Conservation (phyloP, 2,329 filamentous ascomycete genomes). For the Fusarium dlaminii region DNA sequence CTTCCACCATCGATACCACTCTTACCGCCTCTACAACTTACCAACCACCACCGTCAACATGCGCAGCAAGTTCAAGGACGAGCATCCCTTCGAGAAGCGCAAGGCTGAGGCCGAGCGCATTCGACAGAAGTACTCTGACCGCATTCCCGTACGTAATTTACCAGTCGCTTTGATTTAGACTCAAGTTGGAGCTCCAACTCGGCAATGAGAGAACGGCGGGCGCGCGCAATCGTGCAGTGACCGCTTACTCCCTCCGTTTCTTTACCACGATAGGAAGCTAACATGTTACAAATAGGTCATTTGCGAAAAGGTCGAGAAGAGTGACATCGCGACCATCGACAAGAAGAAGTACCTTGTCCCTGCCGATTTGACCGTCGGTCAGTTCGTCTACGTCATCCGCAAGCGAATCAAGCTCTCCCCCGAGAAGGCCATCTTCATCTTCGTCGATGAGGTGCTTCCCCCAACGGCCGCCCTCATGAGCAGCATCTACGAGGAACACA, state of each 20-base stretch:
- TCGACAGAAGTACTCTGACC: slow-evolving; percentile 97
- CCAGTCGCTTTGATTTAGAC: background rate
- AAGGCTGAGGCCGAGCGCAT: slow-evolving; percentile 99
- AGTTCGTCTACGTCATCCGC: slow-evolving; percentile 99
- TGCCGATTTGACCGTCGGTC: slow-evolving; percentile 95
- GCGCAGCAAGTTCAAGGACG: slow-evolving; percentile 99
- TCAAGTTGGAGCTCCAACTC: background rate
- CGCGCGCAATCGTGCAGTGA: slow-evolving; percentile 27
- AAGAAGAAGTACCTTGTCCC: slow-evolving; percentile 99
- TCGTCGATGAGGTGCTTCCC: slow-evolving; percentile 97
- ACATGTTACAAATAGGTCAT: slow-evolving; percentile 90
- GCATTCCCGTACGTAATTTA: slow-evolving; percentile 84
- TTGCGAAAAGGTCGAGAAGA: slow-evolving; percentile 99
- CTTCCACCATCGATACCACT: slow-evolving; percentile 18
- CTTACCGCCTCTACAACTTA: slow-evolving; percentile 29
- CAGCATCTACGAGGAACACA: slow-evolving; percentile 99
- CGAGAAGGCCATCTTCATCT: slow-evolving; percentile 99
- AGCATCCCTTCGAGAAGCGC: slow-evolving; percentile 99
- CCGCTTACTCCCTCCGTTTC: slow-evolving; percentile 15
- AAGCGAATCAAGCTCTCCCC: slow-evolving; percentile 99
- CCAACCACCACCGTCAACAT: slow-evolving; percentile 66
- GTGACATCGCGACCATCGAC: slow-evolving; percentile 98
- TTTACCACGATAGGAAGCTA: slow-evolving; percentile 66
- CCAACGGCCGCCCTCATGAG: slow-evolving; percentile 98
- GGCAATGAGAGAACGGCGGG: background rate